A percentile compares a stretch with the other conserved stretches of the same genome.
Evolutionary conservation across 2,329 filamentous ascomycete species (phyloP).

Genomic region (Aspergillus sp.): DNA sequence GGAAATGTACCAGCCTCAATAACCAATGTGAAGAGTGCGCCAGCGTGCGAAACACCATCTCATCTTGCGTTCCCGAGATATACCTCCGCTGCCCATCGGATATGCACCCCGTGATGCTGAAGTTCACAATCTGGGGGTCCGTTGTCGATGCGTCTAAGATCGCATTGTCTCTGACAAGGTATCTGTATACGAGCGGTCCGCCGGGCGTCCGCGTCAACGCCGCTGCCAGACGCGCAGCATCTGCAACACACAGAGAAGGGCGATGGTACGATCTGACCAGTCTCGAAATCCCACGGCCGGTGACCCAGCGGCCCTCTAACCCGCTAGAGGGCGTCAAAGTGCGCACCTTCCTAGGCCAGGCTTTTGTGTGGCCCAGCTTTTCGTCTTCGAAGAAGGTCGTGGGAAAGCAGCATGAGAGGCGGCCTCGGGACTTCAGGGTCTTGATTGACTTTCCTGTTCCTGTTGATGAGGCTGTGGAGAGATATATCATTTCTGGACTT

Average conservation of each 20-base stretch:
- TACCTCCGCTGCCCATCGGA: not conserved
- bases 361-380: too few relatives aligned
- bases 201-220: not conserved
- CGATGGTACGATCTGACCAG: not conserved
- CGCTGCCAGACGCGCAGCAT: not conserved
- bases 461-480: not conserved
- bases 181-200: not conserved
- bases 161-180: not conserved
- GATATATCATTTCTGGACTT: not conserved
- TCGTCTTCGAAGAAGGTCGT: too few relatives aligned
- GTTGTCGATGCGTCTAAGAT: not conserved
- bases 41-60: rapidly evolving
- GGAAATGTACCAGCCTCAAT: too few relatives aligned
- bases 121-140: not conserved
- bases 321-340: too few relatives aligned
- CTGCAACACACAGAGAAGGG: not conserved
- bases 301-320: too few relatives aligned
- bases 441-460: not conserved
- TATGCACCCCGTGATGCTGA: not conserved
- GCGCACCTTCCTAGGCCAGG: too few relatives aligned
- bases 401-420: too few relatives aligned
- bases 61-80: not conserved
- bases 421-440: not conserved
- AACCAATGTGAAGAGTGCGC: not conserved
- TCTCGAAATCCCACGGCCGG: too few relatives aligned